Evolutionary conservation across 495 filamentous ascomycete species (phyloP), one percentile per base, ranked within the genome.

Genomic region (Acidiella bohemica): DNA sequence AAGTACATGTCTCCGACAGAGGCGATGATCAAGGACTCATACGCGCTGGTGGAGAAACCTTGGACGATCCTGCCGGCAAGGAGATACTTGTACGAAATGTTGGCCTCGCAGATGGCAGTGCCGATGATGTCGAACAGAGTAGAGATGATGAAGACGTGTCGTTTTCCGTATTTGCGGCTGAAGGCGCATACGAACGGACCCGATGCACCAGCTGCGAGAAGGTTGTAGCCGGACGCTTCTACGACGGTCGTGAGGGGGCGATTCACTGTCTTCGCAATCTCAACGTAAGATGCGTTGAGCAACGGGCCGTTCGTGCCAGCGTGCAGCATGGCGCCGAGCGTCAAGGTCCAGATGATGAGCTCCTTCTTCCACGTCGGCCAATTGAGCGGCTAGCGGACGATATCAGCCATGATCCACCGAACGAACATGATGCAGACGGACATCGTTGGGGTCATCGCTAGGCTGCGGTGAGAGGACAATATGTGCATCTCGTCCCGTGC

Each of bases 1-100:
- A 43, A 52, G 32, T 48, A 52, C 25, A 52, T 21, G 33, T 52
- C 49, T 6, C 39, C 45, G 6, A 52, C 45, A 7, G 28, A 19
- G 16, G 39, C 34, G 16, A 47, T 36, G n/a, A 48, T 46, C 18
- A 41, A 40, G 16, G 33, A 23, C 18, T 52, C 45, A 37, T 31
- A 42, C 13, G 49, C 49, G 13, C 32, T 36, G 4, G 49, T 44
- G 5, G 35, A 39, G 25, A 52, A 36, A 1, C 49, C 49, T 14
- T 47, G 34, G 18, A 52, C 30, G 7, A 52, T 39, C 2, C 49
- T 32, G 22, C 44, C 41, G 2, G 39, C 49, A 10, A 52, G 35
- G 2, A 52, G 40, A 22, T 38, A 44, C 24, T 32, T 37, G 37
- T 35, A 52, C 30, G 33, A 40, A 16, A 42, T 35, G 7, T 22